Percentiles rank a stretch among this genome's conserved stretches.
These are phyloP conservation scores for Cyamopsis tetragonoloba DNA, from an alignment of 306 rosid genomes.

Conservation along the genomic window DNA sequence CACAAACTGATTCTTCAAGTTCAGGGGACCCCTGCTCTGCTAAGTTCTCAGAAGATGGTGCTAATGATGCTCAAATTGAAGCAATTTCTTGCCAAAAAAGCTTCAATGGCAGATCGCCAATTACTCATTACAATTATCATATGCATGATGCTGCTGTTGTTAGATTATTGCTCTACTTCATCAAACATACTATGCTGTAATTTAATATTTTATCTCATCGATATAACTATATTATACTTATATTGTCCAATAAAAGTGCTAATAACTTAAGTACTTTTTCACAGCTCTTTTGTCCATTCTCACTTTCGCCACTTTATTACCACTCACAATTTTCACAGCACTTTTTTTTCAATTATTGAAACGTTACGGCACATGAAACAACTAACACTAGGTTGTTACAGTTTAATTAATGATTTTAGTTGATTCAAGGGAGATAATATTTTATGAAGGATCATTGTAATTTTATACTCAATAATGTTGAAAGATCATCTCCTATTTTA, in stretches of 20 bases:
- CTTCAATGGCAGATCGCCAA: slow-evolving; percentile 37
- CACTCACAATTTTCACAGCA: neutral
- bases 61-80: slow-evolving; percentile 32
- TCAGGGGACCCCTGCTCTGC: slow-evolving; percentile 30
- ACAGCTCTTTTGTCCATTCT: too few relatives aligned
- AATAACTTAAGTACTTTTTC: neutral
- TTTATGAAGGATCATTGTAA: too few relatives aligned
- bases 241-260: slow-evolving; percentile 2
- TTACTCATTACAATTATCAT: slow-evolving; percentile 22
- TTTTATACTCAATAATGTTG: too few relatives aligned
- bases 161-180: slow-evolving; percentile 28
- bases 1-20: neutral
- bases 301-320: neutral
- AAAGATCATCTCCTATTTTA: too few relatives aligned
- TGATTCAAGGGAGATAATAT: too few relatives aligned
- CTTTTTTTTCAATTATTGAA: neutral
- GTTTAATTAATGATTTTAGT: too few relatives aligned
- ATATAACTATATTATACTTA: neutral
- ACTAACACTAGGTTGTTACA: too few relatives aligned
- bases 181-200: neutral
- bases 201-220: neutral
- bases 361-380: too few relatives aligned
- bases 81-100: slow-evolving; percentile 28
- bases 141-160: slow-evolving; percentile 35
- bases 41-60: slow-evolving; percentile 40